A percentile compares a stretch with the other conserved stretches of the same genome.
These are phyloP conservation scores for Ustilago cynodontis DNA, from an alignment of 1,284 basidiomycete genomes.

Conservation along the genomic window DNA sequence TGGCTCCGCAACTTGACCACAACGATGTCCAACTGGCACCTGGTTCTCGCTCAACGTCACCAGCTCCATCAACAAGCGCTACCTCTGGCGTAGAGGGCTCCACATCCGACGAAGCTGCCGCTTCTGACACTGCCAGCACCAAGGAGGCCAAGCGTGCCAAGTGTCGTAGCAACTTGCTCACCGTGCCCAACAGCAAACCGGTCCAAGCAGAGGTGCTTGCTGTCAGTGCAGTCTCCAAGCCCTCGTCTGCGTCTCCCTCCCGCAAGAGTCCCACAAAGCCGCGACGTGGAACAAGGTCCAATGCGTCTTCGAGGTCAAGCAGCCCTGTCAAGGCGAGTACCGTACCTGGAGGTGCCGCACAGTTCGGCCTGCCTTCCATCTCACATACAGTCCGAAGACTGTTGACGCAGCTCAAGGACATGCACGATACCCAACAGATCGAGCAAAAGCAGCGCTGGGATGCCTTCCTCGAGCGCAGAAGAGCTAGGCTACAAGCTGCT, in stretches of 20 bases:
- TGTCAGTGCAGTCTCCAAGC: slow-evolving; percentile 52
- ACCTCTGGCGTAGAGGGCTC: slow-evolving; percentile 23
- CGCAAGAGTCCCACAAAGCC: slow-evolving; percentile 24
- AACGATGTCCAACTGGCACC: slow-evolving; percentile 16
- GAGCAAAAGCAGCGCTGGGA: slow-evolving; percentile 87
- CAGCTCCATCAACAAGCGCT: slow-evolving; percentile 20
- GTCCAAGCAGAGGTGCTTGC: slow-evolving; percentile 57
- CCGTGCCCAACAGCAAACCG: slow-evolving; percentile 68
- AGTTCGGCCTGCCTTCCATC: slow-evolving; percentile 64
- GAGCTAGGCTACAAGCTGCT: slow-evolving; percentile 69
- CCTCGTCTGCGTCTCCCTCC: slow-evolving; percentile 20
- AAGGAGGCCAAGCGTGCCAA: slow-evolving; percentile 33
- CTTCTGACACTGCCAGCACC: slow-evolving; percentile 21
- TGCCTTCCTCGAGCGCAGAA: slow-evolving; percentile 78
- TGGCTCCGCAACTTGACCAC: slow-evolving; percentile 22
- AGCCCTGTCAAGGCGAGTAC: slow-evolving; percentile 41
- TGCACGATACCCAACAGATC: slow-evolving; percentile 86
- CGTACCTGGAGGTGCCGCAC: not conserved
- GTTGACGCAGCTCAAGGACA: slow-evolving; percentile 83
- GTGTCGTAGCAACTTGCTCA: slow-evolving; percentile 39
- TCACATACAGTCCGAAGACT: slow-evolving; percentile 81
- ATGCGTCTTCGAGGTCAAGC: slow-evolving; percentile 44
- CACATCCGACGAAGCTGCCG: slow-evolving; percentile 20
- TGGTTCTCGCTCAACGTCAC: slow-evolving; percentile 18
- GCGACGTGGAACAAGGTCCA: slow-evolving; percentile 21